Base-by-base conservation (phyloP, 2,329 filamentous ascomycete genomes). In the Aspergillus novofumigatus region DNA sequence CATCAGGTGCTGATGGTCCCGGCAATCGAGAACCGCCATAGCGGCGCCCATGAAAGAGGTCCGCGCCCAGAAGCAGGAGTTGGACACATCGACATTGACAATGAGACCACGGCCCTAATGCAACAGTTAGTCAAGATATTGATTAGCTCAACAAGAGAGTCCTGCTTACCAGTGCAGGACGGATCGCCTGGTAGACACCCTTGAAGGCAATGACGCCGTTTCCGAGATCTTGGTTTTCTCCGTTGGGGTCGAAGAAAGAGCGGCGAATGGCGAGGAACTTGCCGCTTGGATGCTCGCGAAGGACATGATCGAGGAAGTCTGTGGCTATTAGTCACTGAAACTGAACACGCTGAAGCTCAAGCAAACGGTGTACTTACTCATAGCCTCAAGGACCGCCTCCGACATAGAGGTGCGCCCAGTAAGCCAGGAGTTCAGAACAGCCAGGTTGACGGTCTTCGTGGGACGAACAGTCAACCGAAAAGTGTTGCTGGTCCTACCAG, bases 11-110 rank as follows among this genome's bases (percentile, higher is more conserved):
- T 67, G 59, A 45, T 69, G 58, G 53, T 76, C 71, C 42, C 66
- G 62, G 26, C 65, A 59, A 17, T 69, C 67, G 3, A 72, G 63
- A 10, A 75, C 61, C 8, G 69, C 68, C 54, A 73, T 66, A 20
- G 75, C 72, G 8, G 71, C 66, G 17, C 69, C 68, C 25, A 73
- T 63, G 14, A 78, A 63, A 8, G 68, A 67, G n/a, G 63, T 72
- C 10, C 71, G 72, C 35, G 78, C 81, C 88, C 90, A 97, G 77
- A 99, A 99, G 11, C 89, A 90, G 0, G 91, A 90, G 69, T 97
- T 96, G 56, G 92, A 88, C 29, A 96, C 89, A 67, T 99, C 93
- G 10, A 96, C 86, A 65, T 97, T 97, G 69, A 99, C 78, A 0
- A 89, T 85, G 5, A 97, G 80, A 8, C 84, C 85, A 26, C 84